phyloP scores from a whole-genome alignment of 139 green algal species.

The Pseudopediastrum boryanum region DNA sequence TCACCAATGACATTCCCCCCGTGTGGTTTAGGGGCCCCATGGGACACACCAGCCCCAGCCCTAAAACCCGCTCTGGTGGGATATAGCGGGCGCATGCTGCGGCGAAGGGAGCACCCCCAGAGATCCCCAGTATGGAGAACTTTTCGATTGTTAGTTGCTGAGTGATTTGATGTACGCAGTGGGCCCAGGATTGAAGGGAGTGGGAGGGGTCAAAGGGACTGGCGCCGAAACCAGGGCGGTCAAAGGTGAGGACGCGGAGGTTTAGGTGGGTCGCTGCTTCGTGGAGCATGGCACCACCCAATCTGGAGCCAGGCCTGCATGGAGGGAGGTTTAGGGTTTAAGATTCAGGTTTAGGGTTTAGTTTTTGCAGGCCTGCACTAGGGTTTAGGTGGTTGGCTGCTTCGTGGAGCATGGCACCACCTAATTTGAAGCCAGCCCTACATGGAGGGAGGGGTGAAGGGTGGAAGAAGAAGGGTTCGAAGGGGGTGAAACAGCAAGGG shows the following conservation, averaged over 20 bases:
- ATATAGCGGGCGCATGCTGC: conserved; percentile 22
- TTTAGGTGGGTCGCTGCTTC: background rate
- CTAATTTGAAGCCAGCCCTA: background rate
- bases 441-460: too few relatives aligned
- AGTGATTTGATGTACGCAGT: background rate
- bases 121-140: conserved; percentile 13
- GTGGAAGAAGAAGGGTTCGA: too few relatives aligned
- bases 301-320: conserved; percentile 9
- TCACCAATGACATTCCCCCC: background rate
- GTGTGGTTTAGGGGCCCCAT: conserved; percentile 1
- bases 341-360: background rate
- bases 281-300: conserved; percentile 26
- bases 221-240: conserved; percentile 13
- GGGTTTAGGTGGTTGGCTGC: background rate
- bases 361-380: background rate
- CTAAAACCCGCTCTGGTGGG: background rate
- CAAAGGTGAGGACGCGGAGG: conserved; percentile 1
- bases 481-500: too few relatives aligned
- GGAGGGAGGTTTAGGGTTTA: background rate
- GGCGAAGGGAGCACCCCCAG: conserved; percentile 21
- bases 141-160: background rate
- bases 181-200: background rate
- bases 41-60: conserved; percentile 16
- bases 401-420: background rate
- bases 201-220: conserved; percentile 1